phyloP scores from a whole-genome alignment of 441 rosid genomes.

The Erodium chrysanthum region DNA sequence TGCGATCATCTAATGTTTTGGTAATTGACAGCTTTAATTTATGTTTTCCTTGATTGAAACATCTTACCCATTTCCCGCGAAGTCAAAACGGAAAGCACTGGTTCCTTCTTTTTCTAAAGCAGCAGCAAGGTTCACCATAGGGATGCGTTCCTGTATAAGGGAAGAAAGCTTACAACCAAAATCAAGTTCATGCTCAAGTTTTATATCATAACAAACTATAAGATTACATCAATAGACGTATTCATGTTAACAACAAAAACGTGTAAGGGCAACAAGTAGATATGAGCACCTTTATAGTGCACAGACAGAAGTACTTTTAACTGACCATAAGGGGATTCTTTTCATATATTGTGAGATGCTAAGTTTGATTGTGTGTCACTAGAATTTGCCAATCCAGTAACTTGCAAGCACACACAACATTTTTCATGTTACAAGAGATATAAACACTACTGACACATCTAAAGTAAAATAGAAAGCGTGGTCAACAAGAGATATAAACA shows the following conservation, averaged over 20 bases:
- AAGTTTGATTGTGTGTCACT: too few relatives aligned
- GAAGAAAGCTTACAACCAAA: neutral
- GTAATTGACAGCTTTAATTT: neutral
- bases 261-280: too few relatives aligned
- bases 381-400: too few relatives aligned
- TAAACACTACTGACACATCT: neutral
- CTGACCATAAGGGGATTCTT: too few relatives aligned
- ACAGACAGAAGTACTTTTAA: too few relatives aligned
- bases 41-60: neutral
- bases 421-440: neutral
- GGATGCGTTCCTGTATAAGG: conserved; percentile 46
- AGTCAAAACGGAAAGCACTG: conserved; percentile 66
- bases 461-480: neutral
- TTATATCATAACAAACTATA: neutral
- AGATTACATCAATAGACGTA: neutral
- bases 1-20: neutral
- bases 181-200: neutral
- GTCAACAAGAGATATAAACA: neutral
- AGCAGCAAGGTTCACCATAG: conserved; percentile 54
- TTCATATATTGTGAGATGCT: too few relatives aligned
- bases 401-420: neutral
- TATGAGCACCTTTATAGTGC: too few relatives aligned
- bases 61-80: conserved; percentile 72
- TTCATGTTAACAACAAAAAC: neutral
- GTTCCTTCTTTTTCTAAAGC: conserved; percentile 43